phyloP scores from a whole-genome alignment of 331 rosid genomes.

The Quercus tomentella region DNA sequence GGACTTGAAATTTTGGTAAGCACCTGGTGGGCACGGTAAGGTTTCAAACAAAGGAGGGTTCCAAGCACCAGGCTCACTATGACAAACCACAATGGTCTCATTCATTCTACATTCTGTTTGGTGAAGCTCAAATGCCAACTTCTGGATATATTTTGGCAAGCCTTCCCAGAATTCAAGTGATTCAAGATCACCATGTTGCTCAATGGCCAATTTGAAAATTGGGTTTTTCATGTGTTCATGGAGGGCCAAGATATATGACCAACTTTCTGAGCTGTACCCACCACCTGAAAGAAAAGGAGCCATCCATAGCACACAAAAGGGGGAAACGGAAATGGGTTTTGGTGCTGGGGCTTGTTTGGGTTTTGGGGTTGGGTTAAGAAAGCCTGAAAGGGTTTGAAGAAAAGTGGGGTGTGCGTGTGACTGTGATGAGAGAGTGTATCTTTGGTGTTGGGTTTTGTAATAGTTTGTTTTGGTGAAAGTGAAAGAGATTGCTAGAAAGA shows the following conservation, averaged over 20 bases:
- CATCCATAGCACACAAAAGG: slow-evolving; percentile 73
- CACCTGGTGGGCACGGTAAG: slow-evolving; percentile 66
- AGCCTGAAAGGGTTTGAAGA: slow-evolving; percentile 22
- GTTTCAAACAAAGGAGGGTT: slow-evolving; percentile 72
- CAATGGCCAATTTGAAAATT: slow-evolving; percentile 50
- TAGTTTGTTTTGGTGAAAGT: slow-evolving; percentile 38
- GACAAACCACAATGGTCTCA: slow-evolving; percentile 76
- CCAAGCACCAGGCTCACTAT: slow-evolving; percentile 93
- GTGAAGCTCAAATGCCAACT: slow-evolving; percentile 49
- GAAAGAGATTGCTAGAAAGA: slow-evolving; percentile 44
- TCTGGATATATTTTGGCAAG: slow-evolving; percentile 38
- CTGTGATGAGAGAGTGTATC: slow-evolving; percentile 21
- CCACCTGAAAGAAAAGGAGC: slow-evolving; percentile 90
- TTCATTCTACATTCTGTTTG: slow-evolving; percentile 46
- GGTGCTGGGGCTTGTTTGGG: slow-evolving; percentile 9
- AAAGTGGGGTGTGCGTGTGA: slow-evolving; percentile 11
- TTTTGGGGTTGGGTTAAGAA: slow-evolving; percentile 27
- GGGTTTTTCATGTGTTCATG: slow-evolving; percentile 32
- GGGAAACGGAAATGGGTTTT: slow-evolving; percentile 21
- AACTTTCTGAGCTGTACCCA: slow-evolving; percentile 82
- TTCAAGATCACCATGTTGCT: slow-evolving; percentile 74
- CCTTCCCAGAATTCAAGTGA: slow-evolving; percentile 78
- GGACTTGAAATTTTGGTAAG: slow-evolving; percentile 51
- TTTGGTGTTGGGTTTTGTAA: slow-evolving; percentile 40
- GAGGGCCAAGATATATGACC: slow-evolving; percentile 77